phyloP scores from a whole-genome alignment of 257 asterid species.

The Catharanthus roseus region DNA sequence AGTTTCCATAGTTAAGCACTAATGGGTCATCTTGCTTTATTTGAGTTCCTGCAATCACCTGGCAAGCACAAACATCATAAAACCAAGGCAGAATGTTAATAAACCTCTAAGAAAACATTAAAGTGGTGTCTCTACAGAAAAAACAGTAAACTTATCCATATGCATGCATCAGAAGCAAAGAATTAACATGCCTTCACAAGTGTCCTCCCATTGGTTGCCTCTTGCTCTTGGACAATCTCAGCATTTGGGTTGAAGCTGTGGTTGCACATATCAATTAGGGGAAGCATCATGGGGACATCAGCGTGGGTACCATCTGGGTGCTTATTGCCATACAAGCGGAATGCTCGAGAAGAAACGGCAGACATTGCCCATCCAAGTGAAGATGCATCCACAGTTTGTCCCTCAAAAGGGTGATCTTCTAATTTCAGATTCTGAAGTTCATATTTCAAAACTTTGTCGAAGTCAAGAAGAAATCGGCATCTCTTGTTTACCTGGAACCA shows the following conservation, averaged over 20 bases:
- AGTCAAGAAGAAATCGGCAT: conserved; percentile 90
- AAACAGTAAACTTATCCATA: neutral
- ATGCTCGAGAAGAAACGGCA: conserved; percentile 95
- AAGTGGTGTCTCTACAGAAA: neutral
- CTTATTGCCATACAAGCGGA: conserved; percentile 66
- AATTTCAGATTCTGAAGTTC: conserved; percentile 45
- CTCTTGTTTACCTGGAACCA: conserved; percentile 75
- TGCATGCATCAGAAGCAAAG: neutral
- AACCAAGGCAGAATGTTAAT: neutral
- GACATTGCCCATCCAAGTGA: conserved; percentile 99
- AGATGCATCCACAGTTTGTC: conserved; percentile 79
- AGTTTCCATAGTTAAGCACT: conserved; percentile 78
- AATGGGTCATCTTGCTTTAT: conserved; percentile 56
- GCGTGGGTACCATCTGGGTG: conserved; percentile 54
- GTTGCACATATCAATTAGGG: conserved; percentile 97
- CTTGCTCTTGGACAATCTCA: conserved; percentile 76
- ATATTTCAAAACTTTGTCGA: conserved; percentile 47
- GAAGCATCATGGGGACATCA: conserved; percentile 79
- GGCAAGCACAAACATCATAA: conserved; percentile 14
- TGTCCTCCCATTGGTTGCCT: conserved; percentile 41
- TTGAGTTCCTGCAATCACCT: conserved; percentile 69
- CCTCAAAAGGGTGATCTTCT: conserved; percentile 71
- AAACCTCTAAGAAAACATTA: neutral
- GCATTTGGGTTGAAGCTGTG: conserved; percentile 93
- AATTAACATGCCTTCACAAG: conserved; percentile 65